Evolutionary conservation across 2,329 filamentous ascomycete species (phyloP).

Genomic region (Stachybotrys chartarum): DNA sequence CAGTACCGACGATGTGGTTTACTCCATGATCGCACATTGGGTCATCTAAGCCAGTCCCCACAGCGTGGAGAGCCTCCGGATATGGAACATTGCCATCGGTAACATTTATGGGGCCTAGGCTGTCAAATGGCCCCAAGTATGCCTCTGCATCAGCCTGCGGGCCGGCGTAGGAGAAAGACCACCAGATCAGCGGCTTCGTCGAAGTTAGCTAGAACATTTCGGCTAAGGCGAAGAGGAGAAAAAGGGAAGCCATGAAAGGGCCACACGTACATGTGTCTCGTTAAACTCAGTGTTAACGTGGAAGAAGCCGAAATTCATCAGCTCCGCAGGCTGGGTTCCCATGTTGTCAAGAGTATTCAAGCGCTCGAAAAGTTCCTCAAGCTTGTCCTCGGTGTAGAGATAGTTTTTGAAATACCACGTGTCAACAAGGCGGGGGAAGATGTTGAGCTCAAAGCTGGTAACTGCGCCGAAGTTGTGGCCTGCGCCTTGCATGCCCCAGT

Average conservation of each 20-base stretch:
- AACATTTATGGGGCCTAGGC: no score
- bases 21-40: constrained; percentile 1
- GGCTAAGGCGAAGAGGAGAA: no score
- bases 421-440: constrained; percentile 13
- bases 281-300: constrained; percentile 7
- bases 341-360: constrained; percentile 9
- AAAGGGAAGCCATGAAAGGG: no score
- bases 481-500: constrained; percentile 26
- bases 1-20: background rate
- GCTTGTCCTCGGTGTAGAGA: constrained; percentile 9
- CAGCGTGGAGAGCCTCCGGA: background rate
- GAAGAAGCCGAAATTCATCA: constrained; percentile 10
- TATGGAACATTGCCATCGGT: no score
- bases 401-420: constrained; percentile 2
- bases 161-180: no score
- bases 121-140: no score
- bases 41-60: constrained; percentile 3
- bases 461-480: constrained; percentile 27
- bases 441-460: constrained; percentile 19
- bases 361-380: constrained; percentile 12
- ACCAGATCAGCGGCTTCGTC: no score
- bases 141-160: no score
- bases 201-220: no score
- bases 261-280: constrained; percentile 3
- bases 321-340: background rate